phyloP scores from a whole-genome alignment of 257 asterid genomes.

The Euphrasia confusa region DNA sequence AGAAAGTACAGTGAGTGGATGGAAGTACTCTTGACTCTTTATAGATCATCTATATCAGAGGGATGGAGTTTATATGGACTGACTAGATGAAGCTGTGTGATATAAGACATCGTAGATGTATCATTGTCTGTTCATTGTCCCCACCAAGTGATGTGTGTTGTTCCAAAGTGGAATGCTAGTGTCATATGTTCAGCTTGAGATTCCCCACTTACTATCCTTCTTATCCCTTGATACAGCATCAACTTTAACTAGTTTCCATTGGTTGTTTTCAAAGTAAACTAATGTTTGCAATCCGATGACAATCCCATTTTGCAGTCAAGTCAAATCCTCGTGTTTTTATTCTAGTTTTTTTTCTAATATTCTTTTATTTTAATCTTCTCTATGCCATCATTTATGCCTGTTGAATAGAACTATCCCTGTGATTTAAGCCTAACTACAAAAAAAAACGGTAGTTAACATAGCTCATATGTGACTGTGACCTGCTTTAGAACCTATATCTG shows the following conservation, averaged over 20 bases:
- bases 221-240: slow-evolving; percentile 38
- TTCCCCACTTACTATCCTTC: slow-evolving; percentile 51
- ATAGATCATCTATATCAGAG: slow-evolving; percentile 34
- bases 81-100: slow-evolving; percentile 43
- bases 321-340: slow-evolving; percentile 21
- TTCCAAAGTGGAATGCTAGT: slow-evolving; percentile 41
- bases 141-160: slow-evolving; percentile 55
- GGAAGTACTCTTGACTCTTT: slow-evolving; percentile 37
- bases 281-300: slow-evolving; percentile 34
- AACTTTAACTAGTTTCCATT: slow-evolving; percentile 30
- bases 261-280: slow-evolving; percentile 30
- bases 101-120: slow-evolving; percentile 39
- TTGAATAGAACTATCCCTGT: background rate
- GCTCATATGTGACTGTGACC: slow-evolving; percentile 4
- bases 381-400: slow-evolving; percentile 31
- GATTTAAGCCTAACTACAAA: background rate
- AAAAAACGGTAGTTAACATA: background rate
- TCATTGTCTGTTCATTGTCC: slow-evolving; percentile 43
- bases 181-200: slow-evolving; percentile 53
- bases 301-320: slow-evolving; percentile 33
- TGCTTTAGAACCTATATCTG: slow-evolving; percentile 13
- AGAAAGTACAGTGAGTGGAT: slow-evolving; percentile 23
- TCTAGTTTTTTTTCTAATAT: background rate
- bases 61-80: slow-evolving; percentile 38
- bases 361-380: background rate